Evolutionary conservation across 1,139 yeast species (phyloP), one percentile per base, ranked within the genome.

Genomic region (Spencermartinsiella ligniputridi): DNA sequence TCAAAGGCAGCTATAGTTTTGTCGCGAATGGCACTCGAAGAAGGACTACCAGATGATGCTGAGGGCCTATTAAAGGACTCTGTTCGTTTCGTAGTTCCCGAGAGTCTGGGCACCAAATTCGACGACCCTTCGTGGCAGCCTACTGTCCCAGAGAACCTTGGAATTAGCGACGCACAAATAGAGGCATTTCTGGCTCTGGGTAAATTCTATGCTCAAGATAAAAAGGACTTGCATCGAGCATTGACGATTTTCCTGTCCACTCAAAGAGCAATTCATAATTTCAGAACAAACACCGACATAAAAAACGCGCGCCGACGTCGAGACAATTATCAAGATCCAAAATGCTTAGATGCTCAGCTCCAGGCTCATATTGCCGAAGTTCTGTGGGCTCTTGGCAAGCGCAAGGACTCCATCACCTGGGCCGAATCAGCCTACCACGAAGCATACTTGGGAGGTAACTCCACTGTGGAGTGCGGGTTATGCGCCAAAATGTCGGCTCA

Each of bases 281-380:
- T 5, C 5, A 6, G 5, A 4, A 6, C 32, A 9, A 15, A 27
- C 15, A n/a, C 8, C 15, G 32, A 11, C 13, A n/a, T 27, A 9
- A 27, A 9, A 6, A 9, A 9, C n/a, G 32, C 32, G 8, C 32
- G 5, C 12, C 12, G 32, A 27, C 32, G 15, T 8, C 4, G 15
- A n/a, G 15, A 27, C 32, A n/a, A n/a, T n/a, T 27, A 27, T n/a
- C 12, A n/a, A 15, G 32, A 27, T n/a, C 32, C 13, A 27, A 27
- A 27, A n/a, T 27, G 32, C n/a, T n/a, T 27, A 5, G 32, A 27
- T n/a, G 32, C 32, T 11, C 32, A 27, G 32, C 8, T 27, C 12
- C 32, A 78, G 62, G 74, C 81, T 13, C 83, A 82, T 58, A 67
- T 83, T 16, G 72, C 84, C 46, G 90, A 83, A 61, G 65, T 83